Percentiles rank a stretch among this genome's conserved stretches.
Conservation (phyloP, 2,329 filamentous ascomycete genomes). For the Moelleriella libera region DNA sequence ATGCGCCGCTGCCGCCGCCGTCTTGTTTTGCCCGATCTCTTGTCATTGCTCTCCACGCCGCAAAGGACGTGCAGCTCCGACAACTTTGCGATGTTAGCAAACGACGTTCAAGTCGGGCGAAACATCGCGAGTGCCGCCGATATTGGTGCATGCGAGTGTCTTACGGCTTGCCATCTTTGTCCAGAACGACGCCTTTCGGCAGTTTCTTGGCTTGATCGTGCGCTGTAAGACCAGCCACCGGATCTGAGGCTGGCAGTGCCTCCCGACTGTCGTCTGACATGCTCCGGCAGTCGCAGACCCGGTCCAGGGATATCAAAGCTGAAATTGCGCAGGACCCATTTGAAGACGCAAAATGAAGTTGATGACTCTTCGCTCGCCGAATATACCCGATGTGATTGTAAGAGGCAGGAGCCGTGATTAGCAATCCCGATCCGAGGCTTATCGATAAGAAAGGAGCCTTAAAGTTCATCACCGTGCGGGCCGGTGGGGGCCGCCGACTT, state of each 20-base stretch:
- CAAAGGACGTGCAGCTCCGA: constrained; percentile 18
- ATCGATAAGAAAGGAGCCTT: constrained; percentile 5
- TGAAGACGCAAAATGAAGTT: not conserved
- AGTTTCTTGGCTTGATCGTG: constrained; percentile 34
- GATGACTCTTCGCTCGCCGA: not conserved
- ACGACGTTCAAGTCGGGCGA: not conserved
- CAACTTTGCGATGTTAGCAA: constrained; percentile 10
- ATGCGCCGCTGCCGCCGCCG: not conserved
- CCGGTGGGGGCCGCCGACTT: not conserved
- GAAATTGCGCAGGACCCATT: not conserved
- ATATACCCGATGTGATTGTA: too few relatives aligned
- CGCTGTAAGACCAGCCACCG: constrained; percentile 7
- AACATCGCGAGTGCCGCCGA: not conserved
- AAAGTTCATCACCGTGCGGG: not conserved
- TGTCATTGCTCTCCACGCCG: constrained; percentile 13
- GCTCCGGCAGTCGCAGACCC: not conserved
- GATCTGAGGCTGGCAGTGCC: constrained; percentile 9
- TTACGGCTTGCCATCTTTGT: constrained; percentile 75
- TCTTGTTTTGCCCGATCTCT: constrained; percentile 13
- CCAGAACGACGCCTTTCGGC: constrained; percentile 60
- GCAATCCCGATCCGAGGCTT: not conserved
- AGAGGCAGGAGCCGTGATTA: too few relatives aligned
- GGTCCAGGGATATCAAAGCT: not conserved
- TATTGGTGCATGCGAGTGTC: constrained; percentile 14
- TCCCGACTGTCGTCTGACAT: constrained; percentile 25